Evolutionary conservation across 768 basidiomycete genomes (phyloP), one percentile per base, ranked within the genome.

Genomic region (Calvatia gigantea): DNA sequence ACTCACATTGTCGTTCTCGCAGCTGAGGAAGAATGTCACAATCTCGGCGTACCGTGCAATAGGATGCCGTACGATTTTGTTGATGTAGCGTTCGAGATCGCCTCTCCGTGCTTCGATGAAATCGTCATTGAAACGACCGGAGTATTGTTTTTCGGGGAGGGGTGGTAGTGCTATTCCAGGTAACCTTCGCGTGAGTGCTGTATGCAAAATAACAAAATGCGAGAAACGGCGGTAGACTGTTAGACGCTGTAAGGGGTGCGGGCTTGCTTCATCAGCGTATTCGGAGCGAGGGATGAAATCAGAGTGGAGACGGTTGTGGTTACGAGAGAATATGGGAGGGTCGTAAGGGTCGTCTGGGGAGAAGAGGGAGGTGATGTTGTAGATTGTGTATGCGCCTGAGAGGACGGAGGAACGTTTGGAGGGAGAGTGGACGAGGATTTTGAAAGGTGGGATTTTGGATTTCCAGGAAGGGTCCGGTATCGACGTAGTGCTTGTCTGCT

Each of bases 191-290:
- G 78, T 75, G 45, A 95, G 71, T 7, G 86, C 83, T 2, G 86
- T 84, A 60, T 92, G 87, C 28, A 95, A 76, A 47, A 85, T 77
- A 25, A 86, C 83, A 62, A 95, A 95, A 56, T 94, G 88, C 3
- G 91, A 91, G 71, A 89, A 95, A 6, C 92, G 85, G 9, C 92
- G 79, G 33, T 87, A 76, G 33, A 94, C 91, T 0, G 87, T 91
- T 57, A 93, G 80, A 29, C 82, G 74, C 8, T 78, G 73, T 1
- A 82, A 73, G 1, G 77, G 70, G 4, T 69, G 56, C 61, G 67
- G 41, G 58, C 44, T 25, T 60, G 65, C 11, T n/a, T 46, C 28
- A 29, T 51, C 62, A 3, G 62, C 61, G 2, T 65, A 54, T n/a
- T 56, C 47, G 14, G 50, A 41, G 29, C 50, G 64, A 6, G 42